Base-by-base conservation (phyloP, 306 rosid genomes). In the Heteromeles arbutifolia region DNA sequence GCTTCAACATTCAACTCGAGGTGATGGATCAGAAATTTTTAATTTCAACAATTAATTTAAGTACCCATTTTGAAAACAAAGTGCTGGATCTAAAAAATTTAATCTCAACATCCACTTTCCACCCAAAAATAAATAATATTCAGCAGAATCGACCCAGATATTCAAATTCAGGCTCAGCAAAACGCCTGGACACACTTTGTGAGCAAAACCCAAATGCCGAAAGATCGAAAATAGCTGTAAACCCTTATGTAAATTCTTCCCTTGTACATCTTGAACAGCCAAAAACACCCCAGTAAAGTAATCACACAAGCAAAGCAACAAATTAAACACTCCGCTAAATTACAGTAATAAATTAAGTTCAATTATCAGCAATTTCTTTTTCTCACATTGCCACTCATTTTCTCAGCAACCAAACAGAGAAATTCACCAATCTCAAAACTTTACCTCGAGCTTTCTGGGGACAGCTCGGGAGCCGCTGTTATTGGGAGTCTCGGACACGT, bases 391-490 rank as follows among this genome's bases (percentile, higher is more conserved):
- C 25, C 19, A 15, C 31, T 54, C 11, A 28, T 65, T 28, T 50
- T 29, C 48, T 28, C 67, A 63, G 67, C 43, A 74, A 63, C 13
- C 48, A 62, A 84, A 72, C 32, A 50, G 17, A 18, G 25, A 58
- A 34, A 34, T 28, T 48, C 39, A 71, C 53, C 15, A 58, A 50
- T 26, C 19, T 4, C 29, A n/a, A 63, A 34, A 32, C 56, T 29
- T 63, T 74, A 87, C 91, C 89, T 85, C 70, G 68, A 71, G 80
- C 67, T 74, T 81, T 13, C 74, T 63, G 44, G 41, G 72, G 24
- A 39, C 17, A 48, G 78, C 50, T 53, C 72, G 82, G 28, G 82
- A 83, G 56, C 77, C 65, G 62, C 77, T 69, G 62, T 81, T 83
- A 61, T 69, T 76, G 64, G 82, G 73, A 28, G 76, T 78, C 32